Conservation (phyloP, 140 eudicot genomes). For the Oenanthe javanica region DNA sequence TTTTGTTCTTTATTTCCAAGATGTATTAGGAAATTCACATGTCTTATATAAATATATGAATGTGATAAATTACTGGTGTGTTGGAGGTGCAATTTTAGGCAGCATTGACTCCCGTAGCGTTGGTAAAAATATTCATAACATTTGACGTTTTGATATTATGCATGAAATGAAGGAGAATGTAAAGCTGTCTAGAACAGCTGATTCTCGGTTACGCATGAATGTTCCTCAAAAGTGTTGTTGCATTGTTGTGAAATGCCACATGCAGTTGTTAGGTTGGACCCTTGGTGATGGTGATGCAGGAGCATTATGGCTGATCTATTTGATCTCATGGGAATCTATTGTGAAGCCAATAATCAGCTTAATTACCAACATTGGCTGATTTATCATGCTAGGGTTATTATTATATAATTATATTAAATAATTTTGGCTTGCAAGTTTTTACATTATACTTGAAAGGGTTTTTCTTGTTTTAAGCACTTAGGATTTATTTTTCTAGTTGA, state of each 20-base stretch:
- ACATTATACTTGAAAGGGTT: no score
- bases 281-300: no score
- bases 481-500: no score
- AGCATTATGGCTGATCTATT: no score
- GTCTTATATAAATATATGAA: neutral
- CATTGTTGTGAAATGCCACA: neutral
- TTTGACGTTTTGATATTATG: neutral
- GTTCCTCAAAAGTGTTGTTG: neutral
- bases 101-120: neutral
- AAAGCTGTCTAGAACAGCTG: neutral
- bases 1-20: constrained; percentile 12
- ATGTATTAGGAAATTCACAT: neutral
- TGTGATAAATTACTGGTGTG: neutral
- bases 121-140: neutral
- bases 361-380: no score
- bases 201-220: neutral
- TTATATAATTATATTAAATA: no score
- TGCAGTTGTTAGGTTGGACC: neutral
- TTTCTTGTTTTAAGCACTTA: no score
- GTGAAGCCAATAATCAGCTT: no score
- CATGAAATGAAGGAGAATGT: neutral
- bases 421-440: no score
- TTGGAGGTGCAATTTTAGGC: neutral
- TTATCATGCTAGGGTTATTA: no score
- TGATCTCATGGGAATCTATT: no score